Conservation (phyloP, 176 grass and related monocot genomes). For the Juncus effusus region DNA sequence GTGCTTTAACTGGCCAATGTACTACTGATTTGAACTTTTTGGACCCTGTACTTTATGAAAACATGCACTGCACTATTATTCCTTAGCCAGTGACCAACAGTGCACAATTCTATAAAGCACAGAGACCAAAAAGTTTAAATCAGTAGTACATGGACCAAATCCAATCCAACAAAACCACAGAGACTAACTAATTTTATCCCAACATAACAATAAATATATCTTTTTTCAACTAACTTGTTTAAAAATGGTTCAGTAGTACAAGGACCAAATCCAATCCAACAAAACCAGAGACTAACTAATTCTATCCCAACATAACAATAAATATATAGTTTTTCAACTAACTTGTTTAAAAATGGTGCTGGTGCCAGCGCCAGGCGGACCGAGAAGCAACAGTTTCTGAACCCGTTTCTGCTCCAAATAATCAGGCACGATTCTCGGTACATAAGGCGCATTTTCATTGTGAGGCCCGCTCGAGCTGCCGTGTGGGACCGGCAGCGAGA, state of each 20-base stretch:
- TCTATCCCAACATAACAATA: too few relatives aligned
- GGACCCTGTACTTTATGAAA: too few relatives aligned
- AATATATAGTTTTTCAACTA: neutral
- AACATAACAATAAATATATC: neutral
- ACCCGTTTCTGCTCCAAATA: constrained; percentile 79
- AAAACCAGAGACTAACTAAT: neutral
- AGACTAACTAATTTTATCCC: too few relatives aligned
- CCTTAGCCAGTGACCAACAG: too few relatives aligned
- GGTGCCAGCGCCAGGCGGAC: constrained; percentile 72
- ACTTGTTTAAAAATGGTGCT: constrained; percentile 99
- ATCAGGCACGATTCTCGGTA: constrained; percentile 49
- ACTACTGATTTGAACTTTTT: too few relatives aligned
- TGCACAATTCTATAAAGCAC: too few relatives aligned
- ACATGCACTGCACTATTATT: too few relatives aligned
- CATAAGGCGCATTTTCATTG: constrained; percentile 52
- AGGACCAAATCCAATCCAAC: constrained; percentile 1
- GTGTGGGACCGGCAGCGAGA: constrained; percentile 80
- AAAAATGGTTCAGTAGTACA: neutral
- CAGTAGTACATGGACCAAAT: too few relatives aligned
- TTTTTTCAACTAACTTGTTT: neutral
- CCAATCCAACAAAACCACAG: too few relatives aligned
- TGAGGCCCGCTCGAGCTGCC: constrained; percentile 29
- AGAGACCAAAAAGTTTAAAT: too few relatives aligned
- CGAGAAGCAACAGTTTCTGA: constrained; percentile 90
- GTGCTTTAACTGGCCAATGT: too few relatives aligned